Evolutionary conservation across 106 monocot species (phyloP), one percentile per base, ranked within the genome.

Genomic region (Dendrobium officinale): DNA sequence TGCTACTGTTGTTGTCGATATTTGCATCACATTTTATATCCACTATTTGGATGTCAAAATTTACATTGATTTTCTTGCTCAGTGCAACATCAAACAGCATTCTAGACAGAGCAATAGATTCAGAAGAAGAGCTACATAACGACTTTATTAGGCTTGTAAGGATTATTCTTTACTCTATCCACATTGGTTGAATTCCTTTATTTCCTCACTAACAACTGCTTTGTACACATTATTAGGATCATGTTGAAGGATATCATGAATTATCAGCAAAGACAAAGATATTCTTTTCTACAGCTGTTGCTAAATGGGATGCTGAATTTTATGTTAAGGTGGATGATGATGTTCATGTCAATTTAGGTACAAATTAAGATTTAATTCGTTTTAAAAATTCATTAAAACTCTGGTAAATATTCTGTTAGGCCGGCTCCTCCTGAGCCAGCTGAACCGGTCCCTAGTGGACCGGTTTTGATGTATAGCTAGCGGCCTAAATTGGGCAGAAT

Each of bases 271-370:
- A 75, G 17, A 75, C 75, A 75, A 75, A 75, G 75, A 75, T 75
- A 75, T 75, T 75, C 75, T 75, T 75, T 75, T 45, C 75, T 48
- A 75, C 75, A 43, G 75, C 75, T 47, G 47, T 45, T 75, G 75
- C 75, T 48, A 42, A 44, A 45, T 75, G 75, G 75, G 75, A 75
- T 75, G 75, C 75, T 75, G 75, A 75, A 26, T 75, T 75, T 48
- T 75, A 75, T 48, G 75, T 75, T 45, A 75, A 75, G 75, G 75
- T 75, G 75, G 75, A 75, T 75, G 75, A 75, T 75, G 75, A 75
- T 48, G 75, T 75, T 33, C 75, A 75, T 75, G 75, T 75, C 2
- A 75, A 75, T 33, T 45, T 75, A 75, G 75, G 75, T 75, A 75
- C 45, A 22, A 29, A 43, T 75, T 73, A 40, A 42, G 37, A 73